A percentile compares a stretch with the other conserved stretches of the same genome.
Evolutionary conservation across 169 alveolate species (phyloP).

Genomic region (Plasmodium reichenowi): DNA sequence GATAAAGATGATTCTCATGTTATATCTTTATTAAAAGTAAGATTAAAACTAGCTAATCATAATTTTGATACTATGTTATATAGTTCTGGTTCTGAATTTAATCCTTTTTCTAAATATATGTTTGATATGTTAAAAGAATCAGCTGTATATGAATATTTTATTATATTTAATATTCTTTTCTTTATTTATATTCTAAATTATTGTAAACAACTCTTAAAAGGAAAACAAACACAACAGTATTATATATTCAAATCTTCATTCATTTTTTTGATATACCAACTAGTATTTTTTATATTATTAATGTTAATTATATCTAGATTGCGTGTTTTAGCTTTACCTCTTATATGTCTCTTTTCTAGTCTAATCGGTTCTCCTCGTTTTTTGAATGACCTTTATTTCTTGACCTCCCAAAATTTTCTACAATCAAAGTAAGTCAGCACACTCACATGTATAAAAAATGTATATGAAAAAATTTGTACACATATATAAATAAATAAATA

Average conservation of each 20-base stretch:
- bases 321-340: constrained; percentile 64
- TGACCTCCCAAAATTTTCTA: not conserved
- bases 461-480: not conserved
- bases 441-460: not conserved
- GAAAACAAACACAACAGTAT: not conserved
- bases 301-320: constrained; percentile 44
- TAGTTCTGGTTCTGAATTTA: constrained; percentile 55
- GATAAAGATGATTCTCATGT: constrained; percentile 73
- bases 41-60: constrained; percentile 45
- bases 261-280: constrained; percentile 26
- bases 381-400: not conserved
- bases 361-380: constrained; percentile 41
- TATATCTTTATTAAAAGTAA: constrained; percentile 44
- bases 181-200: constrained; percentile 11
- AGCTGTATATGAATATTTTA: constrained; percentile 31
- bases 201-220: not conserved
- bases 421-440: constrained; percentile 15
- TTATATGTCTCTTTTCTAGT: constrained; percentile 37
- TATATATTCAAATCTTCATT: constrained; percentile 18
- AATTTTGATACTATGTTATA: constrained; percentile 63
- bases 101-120: constrained; percentile 39
- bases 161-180: constrained; percentile 6
- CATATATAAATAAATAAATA: too few relatives aligned
- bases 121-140: constrained; percentile 60
- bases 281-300: constrained; percentile 13